Evolutionary conservation across 169 alveolate species (phyloP).

Genomic region (Babesia bovis): DNA sequence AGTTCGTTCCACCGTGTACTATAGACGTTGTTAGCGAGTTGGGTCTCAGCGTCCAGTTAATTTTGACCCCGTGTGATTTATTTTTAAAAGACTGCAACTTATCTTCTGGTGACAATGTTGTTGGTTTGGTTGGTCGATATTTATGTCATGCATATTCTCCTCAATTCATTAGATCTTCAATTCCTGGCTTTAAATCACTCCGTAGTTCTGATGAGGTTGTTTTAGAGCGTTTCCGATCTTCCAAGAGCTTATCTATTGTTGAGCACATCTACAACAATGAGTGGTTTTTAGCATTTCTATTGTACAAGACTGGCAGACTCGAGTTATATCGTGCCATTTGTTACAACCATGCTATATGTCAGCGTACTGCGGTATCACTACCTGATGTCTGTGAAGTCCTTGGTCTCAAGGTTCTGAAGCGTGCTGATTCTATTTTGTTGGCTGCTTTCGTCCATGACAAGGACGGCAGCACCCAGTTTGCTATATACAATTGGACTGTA

Average conservation of each 20-base stretch:
- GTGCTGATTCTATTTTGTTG: background rate
- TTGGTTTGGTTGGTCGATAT: constrained; percentile 64
- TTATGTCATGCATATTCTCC: constrained; percentile 47
- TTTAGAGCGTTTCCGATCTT: background rate
- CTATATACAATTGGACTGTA: constrained; percentile 11
- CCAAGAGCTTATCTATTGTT: background rate
- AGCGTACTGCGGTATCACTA: background rate
- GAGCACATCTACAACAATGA: background rate
- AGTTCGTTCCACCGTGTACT: constrained; percentile 50
- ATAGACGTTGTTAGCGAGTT: constrained; percentile 26
- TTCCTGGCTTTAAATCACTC: background rate
- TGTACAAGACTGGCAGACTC: constrained; percentile 4
- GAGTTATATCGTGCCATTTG: constrained; percentile 11
- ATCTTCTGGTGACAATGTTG: constrained; percentile 23
- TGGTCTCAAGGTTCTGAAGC: constrained; percentile 3
- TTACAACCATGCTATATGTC: background rate
- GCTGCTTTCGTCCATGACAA: constrained; percentile 3
- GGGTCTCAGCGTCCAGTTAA: constrained; percentile 35
- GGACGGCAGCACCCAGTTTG: background rate
- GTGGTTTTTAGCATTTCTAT: background rate
- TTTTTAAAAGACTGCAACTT: constrained; percentile 44
- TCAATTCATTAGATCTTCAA: constrained; percentile 4
- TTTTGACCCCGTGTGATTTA: constrained; percentile 57
- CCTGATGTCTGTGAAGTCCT: background rate
- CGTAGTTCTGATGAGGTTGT: constrained; percentile 8